phyloP scores from a whole-genome alignment of 148 eudicot species.

The Dysphania ambrosioides region DNA sequence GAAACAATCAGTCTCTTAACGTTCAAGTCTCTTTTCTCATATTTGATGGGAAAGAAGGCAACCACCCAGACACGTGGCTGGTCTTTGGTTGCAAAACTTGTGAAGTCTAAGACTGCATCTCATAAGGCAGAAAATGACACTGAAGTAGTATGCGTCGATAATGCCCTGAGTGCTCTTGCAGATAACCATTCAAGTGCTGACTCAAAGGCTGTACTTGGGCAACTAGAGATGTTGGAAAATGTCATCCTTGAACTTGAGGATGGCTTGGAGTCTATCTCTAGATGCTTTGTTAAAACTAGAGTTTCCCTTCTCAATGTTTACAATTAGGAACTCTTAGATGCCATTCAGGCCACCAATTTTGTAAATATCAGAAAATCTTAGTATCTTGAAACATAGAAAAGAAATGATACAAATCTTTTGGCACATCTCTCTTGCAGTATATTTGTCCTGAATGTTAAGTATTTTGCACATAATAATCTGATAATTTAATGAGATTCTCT shows the following conservation, averaged over 20 bases:
- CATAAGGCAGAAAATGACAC: neutral
- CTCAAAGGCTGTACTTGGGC: constrained; percentile 14
- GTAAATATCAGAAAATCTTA: neutral
- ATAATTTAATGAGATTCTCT: neutral
- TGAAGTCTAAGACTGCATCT: constrained; percentile 16
- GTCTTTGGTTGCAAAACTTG: constrained; percentile 36
- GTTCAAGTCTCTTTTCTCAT: constrained; percentile 30
- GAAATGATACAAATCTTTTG: neutral
- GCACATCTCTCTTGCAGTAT: neutral
- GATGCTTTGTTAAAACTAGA: constrained; percentile 37
- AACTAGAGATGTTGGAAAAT: constrained; percentile 27
- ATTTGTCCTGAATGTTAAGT: neutral
- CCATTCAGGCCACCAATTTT: constrained; percentile 9
- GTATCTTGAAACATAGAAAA: neutral
- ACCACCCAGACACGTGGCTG: constrained; percentile 24
- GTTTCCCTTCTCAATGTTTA: constrained; percentile 47
- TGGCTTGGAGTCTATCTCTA: constrained; percentile 29
- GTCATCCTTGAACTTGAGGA: constrained; percentile 27
- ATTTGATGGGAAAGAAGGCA: constrained; percentile 26
- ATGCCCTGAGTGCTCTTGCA: constrained; percentile 6
- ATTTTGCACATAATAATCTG: neutral
- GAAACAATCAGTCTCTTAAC: constrained; percentile 25
- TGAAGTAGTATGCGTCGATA: constrained; percentile 27
- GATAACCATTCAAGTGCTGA: constrained; percentile 5
- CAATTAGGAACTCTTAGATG: constrained; percentile 22